Evolutionary conservation across 2,329 filamentous ascomycete species (phyloP).

Genomic region (Beauveria rudraprayagi): DNA sequence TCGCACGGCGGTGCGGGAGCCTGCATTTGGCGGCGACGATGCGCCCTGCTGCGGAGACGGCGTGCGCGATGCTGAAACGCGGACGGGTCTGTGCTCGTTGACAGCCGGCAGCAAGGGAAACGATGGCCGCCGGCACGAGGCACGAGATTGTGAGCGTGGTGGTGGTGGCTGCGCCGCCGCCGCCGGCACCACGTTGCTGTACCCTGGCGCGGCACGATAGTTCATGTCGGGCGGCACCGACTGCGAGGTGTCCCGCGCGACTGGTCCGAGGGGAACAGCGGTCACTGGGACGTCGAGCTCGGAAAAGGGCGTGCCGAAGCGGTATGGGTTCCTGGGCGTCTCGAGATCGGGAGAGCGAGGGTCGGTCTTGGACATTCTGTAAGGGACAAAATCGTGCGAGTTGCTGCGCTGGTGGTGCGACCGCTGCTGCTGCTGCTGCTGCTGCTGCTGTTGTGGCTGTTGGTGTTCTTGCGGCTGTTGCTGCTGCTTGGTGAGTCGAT

Average conservation of each 20-base stretch:
- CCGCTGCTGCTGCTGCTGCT: conserved; percentile 6
- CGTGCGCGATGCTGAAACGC: conserved; percentile 22
- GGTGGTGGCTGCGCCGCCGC: conserved; percentile 22
- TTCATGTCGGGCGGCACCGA: conserved; percentile 93
- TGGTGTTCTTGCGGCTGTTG: neutral
- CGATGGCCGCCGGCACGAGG: conserved; percentile 56
- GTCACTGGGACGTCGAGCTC: conserved; percentile 85
- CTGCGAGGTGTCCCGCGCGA: conserved; percentile 73
- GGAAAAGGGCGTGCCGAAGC: conserved; percentile 79
- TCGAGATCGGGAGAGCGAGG: conserved; percentile 48
- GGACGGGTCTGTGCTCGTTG: conserved; percentile 51
- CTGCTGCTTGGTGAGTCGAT: neutral
- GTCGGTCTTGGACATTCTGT: conserved; percentile 44
- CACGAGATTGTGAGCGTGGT: conserved; percentile 44
- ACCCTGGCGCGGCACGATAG: conserved; percentile 37
- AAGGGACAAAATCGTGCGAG: conserved; percentile 34
- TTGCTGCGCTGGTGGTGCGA: neutral
- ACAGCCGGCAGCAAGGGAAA: conserved; percentile 62
- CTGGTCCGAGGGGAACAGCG: conserved; percentile 59
- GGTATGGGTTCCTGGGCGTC: conserved; percentile 54
- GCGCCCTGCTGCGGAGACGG: conserved; percentile 23
- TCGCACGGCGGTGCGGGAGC: conserved; percentile 21
- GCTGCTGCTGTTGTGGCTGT: conserved; percentile 2
- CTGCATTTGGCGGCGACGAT: conserved; percentile 27
- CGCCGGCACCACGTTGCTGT: conserved; percentile 19